phyloP scores from a whole-genome alignment of 345 rosid species.

The Zanthoxylum bungeanum region DNA sequence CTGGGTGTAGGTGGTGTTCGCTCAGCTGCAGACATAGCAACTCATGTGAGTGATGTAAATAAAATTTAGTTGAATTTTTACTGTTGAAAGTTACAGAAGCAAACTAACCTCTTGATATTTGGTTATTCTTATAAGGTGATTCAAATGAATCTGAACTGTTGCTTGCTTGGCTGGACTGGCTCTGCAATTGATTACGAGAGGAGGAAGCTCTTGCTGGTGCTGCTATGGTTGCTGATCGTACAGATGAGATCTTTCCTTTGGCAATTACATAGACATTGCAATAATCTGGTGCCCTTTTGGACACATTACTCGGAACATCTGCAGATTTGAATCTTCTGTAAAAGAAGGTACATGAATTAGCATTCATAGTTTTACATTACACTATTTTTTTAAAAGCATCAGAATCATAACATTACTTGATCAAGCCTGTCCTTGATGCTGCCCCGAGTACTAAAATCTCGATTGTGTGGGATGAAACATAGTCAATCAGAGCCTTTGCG shows the following conservation, averaged over 20 bases:
- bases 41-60: neutral
- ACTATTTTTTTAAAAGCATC: neutral
- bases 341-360: neutral
- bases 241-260: conserved; percentile 63
- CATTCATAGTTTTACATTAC: neutral
- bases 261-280: conserved; percentile 69
- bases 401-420: conserved; percentile 38
- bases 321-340: conserved; percentile 56
- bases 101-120: conserved; percentile 30
- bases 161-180: conserved; percentile 11
- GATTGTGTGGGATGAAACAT: conserved; percentile 27
- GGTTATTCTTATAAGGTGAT: neutral
- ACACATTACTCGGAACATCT: conserved; percentile 55
- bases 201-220: conserved; percentile 30
- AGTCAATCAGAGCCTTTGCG: conserved; percentile 53
- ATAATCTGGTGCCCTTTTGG: conserved; percentile 60
- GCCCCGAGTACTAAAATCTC: conserved; percentile 55
- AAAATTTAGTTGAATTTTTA: neutral
- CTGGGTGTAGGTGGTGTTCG: conserved; percentile 20
- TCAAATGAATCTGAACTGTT: conserved; percentile 10
- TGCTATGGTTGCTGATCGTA: conserved; percentile 44
- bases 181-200: conserved; percentile 12
- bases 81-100: neutral
- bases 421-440: conserved; percentile 50
- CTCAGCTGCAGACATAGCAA: conserved; percentile 15